A percentile compares a stretch with the other conserved stretches of the same genome.
Conservation (phyloP, 352 stramenopile species). For the Phytophthora pseudosyringae region DNA sequence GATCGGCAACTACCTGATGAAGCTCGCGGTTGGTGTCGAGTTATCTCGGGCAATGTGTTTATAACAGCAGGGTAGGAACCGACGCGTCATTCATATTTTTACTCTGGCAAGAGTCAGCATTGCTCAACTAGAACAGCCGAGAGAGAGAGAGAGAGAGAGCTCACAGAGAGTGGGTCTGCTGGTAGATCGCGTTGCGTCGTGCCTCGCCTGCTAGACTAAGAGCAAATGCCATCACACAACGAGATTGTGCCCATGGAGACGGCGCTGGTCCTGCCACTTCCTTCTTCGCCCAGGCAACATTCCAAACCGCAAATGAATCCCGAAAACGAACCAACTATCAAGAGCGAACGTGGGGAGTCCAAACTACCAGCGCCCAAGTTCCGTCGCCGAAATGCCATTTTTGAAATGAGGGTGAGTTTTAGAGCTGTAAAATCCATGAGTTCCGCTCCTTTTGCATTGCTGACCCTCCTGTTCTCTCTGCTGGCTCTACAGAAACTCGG, state of each 20-base stretch:
- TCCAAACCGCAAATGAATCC: neutral
- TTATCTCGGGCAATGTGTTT: too few relatives aligned
- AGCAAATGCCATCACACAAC: constrained; percentile 10
- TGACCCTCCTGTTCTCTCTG: neutral
- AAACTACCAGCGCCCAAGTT: neutral
- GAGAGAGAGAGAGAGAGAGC: too few relatives aligned
- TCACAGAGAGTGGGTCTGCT: too few relatives aligned
- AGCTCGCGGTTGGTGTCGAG: too few relatives aligned
- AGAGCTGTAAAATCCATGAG: neutral
- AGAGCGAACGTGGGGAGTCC: neutral
- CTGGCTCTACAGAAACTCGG: constrained; percentile 36
- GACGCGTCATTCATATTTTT: too few relatives aligned
- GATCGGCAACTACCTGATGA: neutral
- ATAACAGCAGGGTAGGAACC: too few relatives aligned
- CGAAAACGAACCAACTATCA: neutral
- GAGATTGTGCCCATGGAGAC: constrained; percentile 12
- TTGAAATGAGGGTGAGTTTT: constrained; percentile 1
- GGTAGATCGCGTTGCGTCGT: neutral
- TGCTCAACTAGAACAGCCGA: too few relatives aligned
- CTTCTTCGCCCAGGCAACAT: neutral
- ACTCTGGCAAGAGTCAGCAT: too few relatives aligned
- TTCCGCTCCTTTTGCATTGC: neutral
- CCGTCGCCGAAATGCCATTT: constrained; percentile 22
- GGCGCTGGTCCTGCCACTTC: neutral
- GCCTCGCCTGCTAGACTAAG: neutral